These are phyloP conservation scores for Oryza nivara DNA, from an alignment of 176 grass and related monocot species.

Conservation along the genomic window DNA sequence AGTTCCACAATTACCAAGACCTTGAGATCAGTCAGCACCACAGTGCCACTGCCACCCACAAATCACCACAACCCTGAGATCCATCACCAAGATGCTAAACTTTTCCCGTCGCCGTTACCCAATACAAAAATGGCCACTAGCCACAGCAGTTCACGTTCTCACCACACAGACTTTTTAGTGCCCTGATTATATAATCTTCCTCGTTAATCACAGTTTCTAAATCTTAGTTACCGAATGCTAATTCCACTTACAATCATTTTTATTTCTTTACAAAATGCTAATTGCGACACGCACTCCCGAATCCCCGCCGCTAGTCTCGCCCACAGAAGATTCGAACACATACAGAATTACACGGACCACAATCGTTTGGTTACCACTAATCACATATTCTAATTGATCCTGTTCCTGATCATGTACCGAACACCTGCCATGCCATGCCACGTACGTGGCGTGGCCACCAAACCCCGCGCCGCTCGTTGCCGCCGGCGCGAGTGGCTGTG, in stretches of 20 bases:
- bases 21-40: too few species aligned
- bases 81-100: neutral
- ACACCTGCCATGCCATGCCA: neutral
- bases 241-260: neutral
- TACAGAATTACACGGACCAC: neutral
- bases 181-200: neutral
- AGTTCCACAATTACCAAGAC: too few species aligned
- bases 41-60: too few species aligned
- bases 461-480: neutral
- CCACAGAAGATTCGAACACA: neutral
- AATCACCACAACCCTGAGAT: neutral
- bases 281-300: constrained; percentile 1
- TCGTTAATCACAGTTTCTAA: neutral
- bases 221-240: neutral
- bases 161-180: neutral
- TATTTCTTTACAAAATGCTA: neutral
- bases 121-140: neutral
- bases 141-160: neutral
- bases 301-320: constrained; percentile 37
- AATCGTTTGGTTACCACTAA: neutral
- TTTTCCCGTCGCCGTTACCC: neutral
- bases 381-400: constrained; percentile 19
- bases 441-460: neutral
- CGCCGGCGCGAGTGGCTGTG: neutral
- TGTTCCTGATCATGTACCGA: constrained; percentile 9